A percentile compares a stretch with the other conserved stretches of the same genome.
Conservation (phyloP, 345 rosid genomes). For the Brassica napus region Da-Ae NC_063448.1:56303501-56304000, state of each 20-base stretch:
- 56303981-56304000: background rate
- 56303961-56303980: conserved; percentile 41
- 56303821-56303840: conserved; percentile 84
- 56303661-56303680: conserved; percentile 56
- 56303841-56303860: conserved; percentile 56
- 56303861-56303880: conserved; percentile 38
- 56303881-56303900: conserved; percentile 55
- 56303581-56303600: conserved; percentile 57
- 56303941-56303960: conserved; percentile 77
- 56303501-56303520: background rate
- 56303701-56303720: conserved; percentile 53
- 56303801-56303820: conserved; percentile 80
- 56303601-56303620: conserved; percentile 33
- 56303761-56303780: conserved; percentile 51
- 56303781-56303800: conserved; percentile 42
- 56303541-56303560: conserved; percentile 11
- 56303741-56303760: conserved; percentile 80
- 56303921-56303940: conserved; percentile 88
- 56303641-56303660: conserved; percentile 77
- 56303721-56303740: conserved; percentile 93
- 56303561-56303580: background rate
- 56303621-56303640: conserved; percentile 44
- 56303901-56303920: conserved; percentile 86
- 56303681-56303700: conserved; percentile 50
- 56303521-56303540: background rate